phyloP scores from a whole-genome alignment of 805 yeast genomes.

The Candida ficus region DNA sequence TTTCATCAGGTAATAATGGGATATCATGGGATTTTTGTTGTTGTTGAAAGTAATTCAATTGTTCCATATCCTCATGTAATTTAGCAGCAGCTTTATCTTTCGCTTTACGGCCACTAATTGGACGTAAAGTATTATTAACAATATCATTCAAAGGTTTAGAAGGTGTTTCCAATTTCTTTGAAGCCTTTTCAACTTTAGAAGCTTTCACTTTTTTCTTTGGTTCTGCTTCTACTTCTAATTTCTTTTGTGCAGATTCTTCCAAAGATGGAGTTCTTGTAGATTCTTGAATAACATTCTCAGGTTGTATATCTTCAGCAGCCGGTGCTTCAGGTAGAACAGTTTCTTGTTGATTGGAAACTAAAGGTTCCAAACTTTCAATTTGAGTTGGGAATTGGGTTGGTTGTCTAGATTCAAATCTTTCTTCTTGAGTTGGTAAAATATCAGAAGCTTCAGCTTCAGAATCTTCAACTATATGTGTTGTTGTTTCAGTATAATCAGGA shows the following conservation, averaged over 20 bases:
- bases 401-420: not conserved
- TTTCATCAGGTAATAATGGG: constrained; percentile 37
- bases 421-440: not conserved
- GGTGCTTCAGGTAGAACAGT: not conserved
- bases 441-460: constrained; percentile 16
- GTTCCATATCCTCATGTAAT: constrained; percentile 64
- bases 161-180: not conserved
- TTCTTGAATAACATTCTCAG: constrained; percentile 3
- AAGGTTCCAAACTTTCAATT: not conserved
- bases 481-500: constrained; percentile 24
- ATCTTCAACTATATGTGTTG: constrained; percentile 18
- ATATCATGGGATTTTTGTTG: constrained; percentile 39
- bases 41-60: constrained; percentile 58
- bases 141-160: constrained; percentile 5
- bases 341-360: not conserved
- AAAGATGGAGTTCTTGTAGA: constrained; percentile 3
- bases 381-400: not conserved
- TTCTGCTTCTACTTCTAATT: not conserved
- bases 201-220: constrained; percentile 4
- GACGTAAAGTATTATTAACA: constrained; percentile 8
- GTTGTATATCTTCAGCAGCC: not conserved
- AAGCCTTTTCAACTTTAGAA: not conserved
- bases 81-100: constrained; percentile 60
- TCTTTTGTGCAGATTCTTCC: constrained; percentile 8
- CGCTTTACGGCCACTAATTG: constrained; percentile 46